phyloP scores from a whole-genome alignment of 2,329 filamentous ascomycete genomes.

The Paracorniculantispora psalliotae region DNA sequence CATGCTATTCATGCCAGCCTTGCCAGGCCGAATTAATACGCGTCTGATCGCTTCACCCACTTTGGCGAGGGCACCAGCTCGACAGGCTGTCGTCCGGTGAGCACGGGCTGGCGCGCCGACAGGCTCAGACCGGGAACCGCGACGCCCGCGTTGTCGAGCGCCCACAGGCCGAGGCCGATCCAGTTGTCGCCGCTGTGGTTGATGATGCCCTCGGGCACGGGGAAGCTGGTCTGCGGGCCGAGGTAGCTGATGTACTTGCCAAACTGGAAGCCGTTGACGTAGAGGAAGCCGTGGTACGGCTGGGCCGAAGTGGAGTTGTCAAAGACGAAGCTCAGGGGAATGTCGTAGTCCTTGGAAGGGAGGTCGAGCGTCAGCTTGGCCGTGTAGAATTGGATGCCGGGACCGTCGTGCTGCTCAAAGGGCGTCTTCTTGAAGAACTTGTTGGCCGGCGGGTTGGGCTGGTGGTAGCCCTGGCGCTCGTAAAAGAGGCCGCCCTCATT shows the following conservation, averaged over 20 bases:
- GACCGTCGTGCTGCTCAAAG: slow-evolving; percentile 17
- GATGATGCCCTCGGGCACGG: slow-evolving; percentile 62
- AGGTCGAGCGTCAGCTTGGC: slow-evolving; percentile 49
- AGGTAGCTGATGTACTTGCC: slow-evolving; percentile 52
- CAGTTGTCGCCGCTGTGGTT: slow-evolving; percentile 64
- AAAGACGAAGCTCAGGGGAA: slow-evolving; percentile 52
- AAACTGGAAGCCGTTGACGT: slow-evolving; percentile 67
- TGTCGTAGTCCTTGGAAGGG: slow-evolving; percentile 44
- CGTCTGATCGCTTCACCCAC: slow-evolving; percentile 41
- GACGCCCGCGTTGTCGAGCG: slow-evolving; percentile 25
- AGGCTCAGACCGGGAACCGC: slow-evolving; percentile 32
- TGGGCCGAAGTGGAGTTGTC: slow-evolving; percentile 31
- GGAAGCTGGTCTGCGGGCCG: slow-evolving; percentile 63
- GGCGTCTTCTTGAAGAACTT: slow-evolving; percentile 23
- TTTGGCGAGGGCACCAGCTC: slow-evolving; percentile 38
- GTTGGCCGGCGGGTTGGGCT: slow-evolving; percentile 39
- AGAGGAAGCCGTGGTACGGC: slow-evolving; percentile 55
- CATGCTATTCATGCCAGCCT: neutral
- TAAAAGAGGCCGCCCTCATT: slow-evolving; percentile 56
- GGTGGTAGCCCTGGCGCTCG: slow-evolving; percentile 53
- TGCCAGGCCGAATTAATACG: slow-evolving; percentile 38
- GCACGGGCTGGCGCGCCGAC: slow-evolving; percentile 28
- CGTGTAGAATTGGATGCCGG: slow-evolving; percentile 53
- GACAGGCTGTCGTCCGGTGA: slow-evolving; percentile 33
- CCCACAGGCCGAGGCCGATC: slow-evolving; percentile 61